Conservation (phyloP, 2,329 filamentous ascomycete species). For the Leptographium procerum region DNA sequence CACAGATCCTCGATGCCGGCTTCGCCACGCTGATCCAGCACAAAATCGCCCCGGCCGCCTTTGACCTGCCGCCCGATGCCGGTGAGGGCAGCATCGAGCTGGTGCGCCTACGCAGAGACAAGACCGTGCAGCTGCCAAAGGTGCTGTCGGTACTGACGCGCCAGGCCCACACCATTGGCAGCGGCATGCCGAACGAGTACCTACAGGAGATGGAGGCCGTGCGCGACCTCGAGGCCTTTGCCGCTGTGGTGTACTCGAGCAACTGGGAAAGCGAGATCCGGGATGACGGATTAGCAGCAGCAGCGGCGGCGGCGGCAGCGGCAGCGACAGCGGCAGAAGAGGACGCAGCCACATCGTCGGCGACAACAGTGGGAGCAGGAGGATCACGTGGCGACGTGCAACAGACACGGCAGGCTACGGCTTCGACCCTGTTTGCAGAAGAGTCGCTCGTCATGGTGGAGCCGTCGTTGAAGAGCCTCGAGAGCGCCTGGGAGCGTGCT, state of each 20-base stretch:
- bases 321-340: constrained; percentile 10
- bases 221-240: constrained; percentile 68
- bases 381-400: not conserved
- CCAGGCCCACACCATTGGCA: constrained; percentile 82
- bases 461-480: constrained; percentile 37
- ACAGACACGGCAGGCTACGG: too few relatives aligned
- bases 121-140: constrained; percentile 64
- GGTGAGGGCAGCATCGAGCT: constrained; percentile 28
- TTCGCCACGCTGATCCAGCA: constrained; percentile 76
- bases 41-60: constrained; percentile 69
- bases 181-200: constrained; percentile 61
- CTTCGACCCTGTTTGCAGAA: constrained; percentile 18
- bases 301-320: constrained; percentile 16
- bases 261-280: constrained; percentile 63
- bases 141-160: constrained; percentile 81
- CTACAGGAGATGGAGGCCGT: constrained; percentile 66
- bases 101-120: constrained; percentile 42
- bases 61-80: constrained; percentile 42
- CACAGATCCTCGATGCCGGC: constrained; percentile 72
- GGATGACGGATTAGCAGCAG: constrained; percentile 31
- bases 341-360: not conserved
- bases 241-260: constrained; percentile 76
- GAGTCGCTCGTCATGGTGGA: constrained; percentile 46
- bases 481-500: constrained; percentile 61
- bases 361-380: not conserved